These are phyloP conservation scores for Ceriops zippeliana DNA, from an alignment of 345 rosid genomes.

Conservation along the genomic window DNA sequence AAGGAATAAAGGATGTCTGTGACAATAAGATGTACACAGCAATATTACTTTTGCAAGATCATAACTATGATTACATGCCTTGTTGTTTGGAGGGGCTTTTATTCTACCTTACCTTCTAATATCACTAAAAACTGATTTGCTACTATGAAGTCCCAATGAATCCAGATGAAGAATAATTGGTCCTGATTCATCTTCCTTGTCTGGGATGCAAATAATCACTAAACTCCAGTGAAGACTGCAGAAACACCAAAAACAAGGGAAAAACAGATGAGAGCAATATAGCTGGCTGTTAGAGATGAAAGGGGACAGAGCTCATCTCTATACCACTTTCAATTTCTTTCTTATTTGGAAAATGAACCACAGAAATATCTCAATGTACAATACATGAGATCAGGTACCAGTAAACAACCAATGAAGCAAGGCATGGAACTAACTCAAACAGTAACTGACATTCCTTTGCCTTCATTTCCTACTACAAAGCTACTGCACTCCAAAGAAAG, in stretches of 20 bases:
- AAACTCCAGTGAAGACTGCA: slow-evolving; percentile 92
- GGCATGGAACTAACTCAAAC: too few relatives aligned
- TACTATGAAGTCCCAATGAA: slow-evolving; percentile 70
- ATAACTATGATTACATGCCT: background rate
- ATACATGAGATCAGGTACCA: background rate
- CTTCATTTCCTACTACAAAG: too few relatives aligned
- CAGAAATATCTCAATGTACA: background rate
- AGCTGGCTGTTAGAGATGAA: background rate
- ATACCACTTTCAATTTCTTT: background rate
- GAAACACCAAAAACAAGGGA: slow-evolving; percentile 14
- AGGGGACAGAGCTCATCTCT: background rate
- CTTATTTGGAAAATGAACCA: background rate
- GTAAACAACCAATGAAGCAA: background rate
- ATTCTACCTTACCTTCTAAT: slow-evolving; percentile 62
- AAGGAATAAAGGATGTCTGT: too few relatives aligned
- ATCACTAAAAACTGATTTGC: slow-evolving; percentile 53
- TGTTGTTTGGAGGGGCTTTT: slow-evolving; percentile 8
- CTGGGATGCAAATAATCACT: slow-evolving; percentile 83
- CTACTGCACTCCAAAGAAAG: too few relatives aligned
- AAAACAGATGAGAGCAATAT: slow-evolving; percentile 9
- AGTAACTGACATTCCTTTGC: too few relatives aligned
- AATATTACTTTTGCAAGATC: too few relatives aligned
- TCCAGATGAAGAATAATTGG: slow-evolving; percentile 86
- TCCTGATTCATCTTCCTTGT: slow-evolving; percentile 70
- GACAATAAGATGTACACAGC: too few relatives aligned